Evolutionary conservation across 2,329 filamentous ascomycete genomes (phyloP).

Genomic region (Trichoderma endophyticum): DNA sequence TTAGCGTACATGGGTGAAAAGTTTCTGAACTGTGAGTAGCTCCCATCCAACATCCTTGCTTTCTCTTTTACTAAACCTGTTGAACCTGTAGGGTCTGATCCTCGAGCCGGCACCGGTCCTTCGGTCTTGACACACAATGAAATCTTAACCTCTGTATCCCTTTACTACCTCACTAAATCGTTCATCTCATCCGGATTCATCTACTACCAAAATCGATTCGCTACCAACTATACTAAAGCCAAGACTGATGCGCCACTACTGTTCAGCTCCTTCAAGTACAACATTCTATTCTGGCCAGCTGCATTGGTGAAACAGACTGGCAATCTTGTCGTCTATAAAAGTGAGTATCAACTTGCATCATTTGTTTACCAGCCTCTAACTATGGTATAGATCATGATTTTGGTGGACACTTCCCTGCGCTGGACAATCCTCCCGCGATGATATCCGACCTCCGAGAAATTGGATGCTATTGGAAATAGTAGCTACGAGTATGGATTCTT

Average conservation of each 20-base stretch:
- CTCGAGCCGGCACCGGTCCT: conserved; percentile 19
- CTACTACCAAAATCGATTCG: conserved; percentile 22
- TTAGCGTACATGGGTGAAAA: conserved; percentile 45
- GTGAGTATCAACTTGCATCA: not conserved
- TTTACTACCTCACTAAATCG: conserved; percentile 28
- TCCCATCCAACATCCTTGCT: not conserved
- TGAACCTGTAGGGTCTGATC: conserved; percentile 13
- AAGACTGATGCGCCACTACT: conserved; percentile 22
- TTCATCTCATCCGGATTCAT: conserved; percentile 24
- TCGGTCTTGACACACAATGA: conserved; percentile 24
- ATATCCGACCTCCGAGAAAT: conserved; percentile 16
- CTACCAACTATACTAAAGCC: conserved; percentile 18
- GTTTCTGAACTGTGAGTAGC: conserved; percentile 22
- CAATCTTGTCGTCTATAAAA: conserved; percentile 22
- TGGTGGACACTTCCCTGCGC: conserved; percentile 19
- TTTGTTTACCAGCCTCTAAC: not conserved
- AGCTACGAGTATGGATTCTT: not conserved
- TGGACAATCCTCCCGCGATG: conserved; percentile 19
- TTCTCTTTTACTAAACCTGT: not conserved
- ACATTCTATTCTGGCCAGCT: conserved; percentile 22
- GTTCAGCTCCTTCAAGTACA: conserved; percentile 24
- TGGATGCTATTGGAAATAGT: conserved; percentile 11
- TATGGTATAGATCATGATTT: conserved; percentile 10
- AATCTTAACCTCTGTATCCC: conserved; percentile 23
- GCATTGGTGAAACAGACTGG: conserved; percentile 19